Evolutionary conservation across 2,329 filamentous ascomycete genomes (phyloP).

Genomic region (Dichotomopilus funicola): DNA sequence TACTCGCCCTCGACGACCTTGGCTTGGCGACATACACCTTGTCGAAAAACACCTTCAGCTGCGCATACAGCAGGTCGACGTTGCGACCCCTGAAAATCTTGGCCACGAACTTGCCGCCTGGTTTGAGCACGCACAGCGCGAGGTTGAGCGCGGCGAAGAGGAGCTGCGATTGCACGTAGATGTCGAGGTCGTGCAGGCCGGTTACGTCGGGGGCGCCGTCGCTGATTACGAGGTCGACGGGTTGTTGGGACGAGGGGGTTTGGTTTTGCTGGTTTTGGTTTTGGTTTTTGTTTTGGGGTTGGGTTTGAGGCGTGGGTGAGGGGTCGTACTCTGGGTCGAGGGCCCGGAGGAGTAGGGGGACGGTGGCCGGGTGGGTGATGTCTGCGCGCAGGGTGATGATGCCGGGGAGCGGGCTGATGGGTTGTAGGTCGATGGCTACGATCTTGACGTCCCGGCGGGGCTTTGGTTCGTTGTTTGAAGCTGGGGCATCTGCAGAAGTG

Average conservation of each 20-base stretch:
- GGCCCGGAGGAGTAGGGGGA: conserved; percentile 78
- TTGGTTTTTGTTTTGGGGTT: conserved; percentile 31
- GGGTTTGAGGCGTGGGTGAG: too few relatives aligned
- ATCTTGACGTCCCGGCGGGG: conserved; percentile 76
- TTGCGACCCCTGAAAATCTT: conserved; percentile 96
- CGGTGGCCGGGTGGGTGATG: conserved; percentile 93
- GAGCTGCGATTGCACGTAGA: conserved; percentile 94
- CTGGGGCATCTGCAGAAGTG: background rate
- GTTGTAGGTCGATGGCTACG: conserved; percentile 90
- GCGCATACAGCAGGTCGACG: conserved; percentile 91
- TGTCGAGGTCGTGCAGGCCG: conserved; percentile 92
- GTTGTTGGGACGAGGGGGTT: conserved; percentile 49
- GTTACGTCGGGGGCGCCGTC: conserved; percentile 97
- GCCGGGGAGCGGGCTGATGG: conserved; percentile 87
- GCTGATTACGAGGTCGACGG: conserved; percentile 88
- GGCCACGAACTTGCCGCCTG: conserved; percentile 92
- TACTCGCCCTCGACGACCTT: conserved; percentile 87
- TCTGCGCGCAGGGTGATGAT: conserved; percentile 90
- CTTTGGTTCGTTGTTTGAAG: conserved; percentile 22
- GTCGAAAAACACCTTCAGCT: conserved; percentile 86
- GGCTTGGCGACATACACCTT: conserved; percentile 89
- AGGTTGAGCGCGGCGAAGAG: conserved; percentile 92
- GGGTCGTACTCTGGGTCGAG: conserved; percentile 66
- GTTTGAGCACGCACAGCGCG: conserved; percentile 83
- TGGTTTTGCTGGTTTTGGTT: too few relatives aligned